Evolutionary conservation across 495 filamentous ascomycete genomes (phyloP).

Genomic region (Pyronema omphalodes): DNA sequence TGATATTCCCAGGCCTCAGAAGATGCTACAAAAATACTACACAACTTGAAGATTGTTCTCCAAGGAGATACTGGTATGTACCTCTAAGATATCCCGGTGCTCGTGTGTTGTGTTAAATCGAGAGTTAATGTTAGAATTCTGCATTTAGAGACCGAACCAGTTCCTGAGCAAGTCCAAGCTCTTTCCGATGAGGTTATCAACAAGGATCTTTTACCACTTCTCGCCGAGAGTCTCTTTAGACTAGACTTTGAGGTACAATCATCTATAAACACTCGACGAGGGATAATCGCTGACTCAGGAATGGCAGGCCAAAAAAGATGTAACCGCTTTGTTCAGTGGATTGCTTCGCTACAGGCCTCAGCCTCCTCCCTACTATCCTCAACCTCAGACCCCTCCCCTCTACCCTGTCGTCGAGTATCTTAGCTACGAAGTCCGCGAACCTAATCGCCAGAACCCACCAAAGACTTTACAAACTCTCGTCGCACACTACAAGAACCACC

Average conservation of each 20-base stretch:
- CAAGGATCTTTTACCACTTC: slow-evolving; percentile 68
- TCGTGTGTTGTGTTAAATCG: not conserved
- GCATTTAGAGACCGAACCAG: slow-evolving; percentile 56
- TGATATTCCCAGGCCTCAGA: slow-evolving; percentile 39
- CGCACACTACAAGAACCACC: slow-evolving; percentile 59
- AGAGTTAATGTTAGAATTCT: slow-evolving; percentile 1
- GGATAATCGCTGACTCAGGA: slow-evolving; percentile 9
- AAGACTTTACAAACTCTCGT: slow-evolving; percentile 79
- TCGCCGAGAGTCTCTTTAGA: slow-evolving; percentile 58
- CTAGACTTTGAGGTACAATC: slow-evolving; percentile 60
- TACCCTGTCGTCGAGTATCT: slow-evolving; percentile 64
- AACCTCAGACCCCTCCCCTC: not conserved
- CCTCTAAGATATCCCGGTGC: not conserved
- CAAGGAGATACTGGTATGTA: slow-evolving; percentile 62
- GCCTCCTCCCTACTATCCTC: not conserved
- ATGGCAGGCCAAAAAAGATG: slow-evolving; percentile 39
- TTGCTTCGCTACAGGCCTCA: slow-evolving; percentile 24
- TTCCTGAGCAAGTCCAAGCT: slow-evolving; percentile 66
- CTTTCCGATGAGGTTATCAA: slow-evolving; percentile 64
- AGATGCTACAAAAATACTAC: slow-evolving; percentile 55
- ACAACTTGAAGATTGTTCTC: slow-evolving; percentile 65
- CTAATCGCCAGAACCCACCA: slow-evolving; percentile 55
- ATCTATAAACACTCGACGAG: not conserved
- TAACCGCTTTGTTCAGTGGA: slow-evolving; percentile 22
- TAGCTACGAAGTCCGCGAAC: slow-evolving; percentile 62